Evolutionary conservation across 495 filamentous ascomycete species (phyloP).

Genomic region (Platismatia glauca): DNA sequence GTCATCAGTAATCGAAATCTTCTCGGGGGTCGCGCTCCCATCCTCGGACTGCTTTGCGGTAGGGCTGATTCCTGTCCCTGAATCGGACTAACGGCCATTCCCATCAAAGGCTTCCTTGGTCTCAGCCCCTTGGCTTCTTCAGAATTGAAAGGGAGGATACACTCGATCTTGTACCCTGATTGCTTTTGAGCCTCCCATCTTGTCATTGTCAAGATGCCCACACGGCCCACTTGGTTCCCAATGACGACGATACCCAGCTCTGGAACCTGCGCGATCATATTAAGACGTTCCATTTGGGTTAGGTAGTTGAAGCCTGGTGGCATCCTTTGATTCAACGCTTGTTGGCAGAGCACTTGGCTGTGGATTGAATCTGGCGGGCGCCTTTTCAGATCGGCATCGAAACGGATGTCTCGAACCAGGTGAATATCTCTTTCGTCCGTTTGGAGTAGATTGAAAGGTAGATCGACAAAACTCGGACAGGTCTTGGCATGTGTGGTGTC

Average conservation of each 20-base stretch:
- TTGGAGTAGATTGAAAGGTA: slow-evolving; percentile 28
- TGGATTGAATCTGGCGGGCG: slow-evolving; percentile 23
- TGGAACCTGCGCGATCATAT: slow-evolving; percentile 66
- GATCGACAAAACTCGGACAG: background rate
- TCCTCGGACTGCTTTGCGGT: background rate
- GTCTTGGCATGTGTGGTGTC: background rate
- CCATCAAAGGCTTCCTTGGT: slow-evolving; percentile 42
- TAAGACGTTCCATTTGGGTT: slow-evolving; percentile 54
- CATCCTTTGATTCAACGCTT: slow-evolving; percentile 38
- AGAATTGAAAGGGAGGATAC: slow-evolving; percentile 44
- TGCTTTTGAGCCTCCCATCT: slow-evolving; percentile 29
- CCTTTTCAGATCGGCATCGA: background rate
- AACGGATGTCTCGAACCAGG: slow-evolving; percentile 12
- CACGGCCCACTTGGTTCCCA: slow-evolving; percentile 65
- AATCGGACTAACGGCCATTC: slow-evolving; percentile 50
- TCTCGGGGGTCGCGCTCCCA: slow-evolving; percentile 20
- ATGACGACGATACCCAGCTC: slow-evolving; percentile 69
- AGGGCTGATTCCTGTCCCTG: slow-evolving; percentile 40
- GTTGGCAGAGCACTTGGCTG: slow-evolving; percentile 34
- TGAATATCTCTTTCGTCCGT: slow-evolving; percentile 19
- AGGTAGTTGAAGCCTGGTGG: slow-evolving; percentile 34
- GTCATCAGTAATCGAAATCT: slow-evolving; percentile 66
- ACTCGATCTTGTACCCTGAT: slow-evolving; percentile 45
- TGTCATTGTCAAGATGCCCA: slow-evolving; percentile 65
- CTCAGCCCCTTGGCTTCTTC: slow-evolving; percentile 38